Evolutionary conservation across 441 rosid species (phyloP).

Genomic region (Flueggea neowawraea): DNA sequence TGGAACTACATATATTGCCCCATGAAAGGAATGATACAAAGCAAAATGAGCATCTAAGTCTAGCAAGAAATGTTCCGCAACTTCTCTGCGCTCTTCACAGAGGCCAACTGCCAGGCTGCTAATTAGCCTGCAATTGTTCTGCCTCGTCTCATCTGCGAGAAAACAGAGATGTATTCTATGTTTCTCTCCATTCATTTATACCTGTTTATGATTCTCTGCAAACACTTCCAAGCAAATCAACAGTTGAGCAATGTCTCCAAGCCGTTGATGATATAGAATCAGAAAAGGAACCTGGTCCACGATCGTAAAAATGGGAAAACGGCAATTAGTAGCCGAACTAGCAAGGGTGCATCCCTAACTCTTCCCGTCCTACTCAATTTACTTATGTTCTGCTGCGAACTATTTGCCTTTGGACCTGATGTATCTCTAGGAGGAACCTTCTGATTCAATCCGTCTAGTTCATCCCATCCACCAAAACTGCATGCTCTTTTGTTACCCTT

Average conservation of each 20-base stretch:
- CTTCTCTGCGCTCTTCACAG: too few species aligned
- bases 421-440: slow-evolving; percentile 10
- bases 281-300: slow-evolving; percentile 62
- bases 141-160: too few species aligned
- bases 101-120: too few species aligned
- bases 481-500: slow-evolving; percentile 14
- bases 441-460: slow-evolving; percentile 39
- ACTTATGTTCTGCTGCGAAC: slow-evolving; percentile 22
- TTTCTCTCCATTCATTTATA: too few species aligned
- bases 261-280: slow-evolving; percentile 13
- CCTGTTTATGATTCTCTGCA: background rate
- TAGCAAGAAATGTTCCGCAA: too few species aligned
- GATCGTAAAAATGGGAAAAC: slow-evolving; percentile 70
- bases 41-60: too few species aligned
- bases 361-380: slow-evolving; percentile 50
- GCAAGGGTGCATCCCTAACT: slow-evolving; percentile 61
- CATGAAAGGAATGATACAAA: too few species aligned
- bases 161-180: background rate
- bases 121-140: too few species aligned
- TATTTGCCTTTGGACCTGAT: slow-evolving; percentile 16
- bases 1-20: too few species aligned
- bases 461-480: slow-evolving; percentile 86
- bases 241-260: background rate
- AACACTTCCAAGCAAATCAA: background rate
- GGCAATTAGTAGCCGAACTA: slow-evolving; percentile 59